These are phyloP conservation scores for Fusarium tjaetaba DNA, from an alignment of 2,329 filamentous ascomycete species.

Conservation along the genomic window DNA sequence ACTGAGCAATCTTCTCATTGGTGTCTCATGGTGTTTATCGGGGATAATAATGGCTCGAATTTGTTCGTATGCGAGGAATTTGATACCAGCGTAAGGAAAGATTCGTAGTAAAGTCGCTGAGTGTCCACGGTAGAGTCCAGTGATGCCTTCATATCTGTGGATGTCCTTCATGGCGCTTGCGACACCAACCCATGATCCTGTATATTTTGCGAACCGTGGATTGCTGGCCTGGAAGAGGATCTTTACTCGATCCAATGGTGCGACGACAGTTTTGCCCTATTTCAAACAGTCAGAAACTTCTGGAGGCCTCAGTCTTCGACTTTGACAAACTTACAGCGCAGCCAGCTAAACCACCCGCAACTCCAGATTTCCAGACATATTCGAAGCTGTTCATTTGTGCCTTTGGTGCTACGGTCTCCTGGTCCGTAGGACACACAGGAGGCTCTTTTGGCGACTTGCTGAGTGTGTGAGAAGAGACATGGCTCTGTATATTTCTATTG, in stretches of 20 bases:
- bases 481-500: slow-evolving; percentile 46
- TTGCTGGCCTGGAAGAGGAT: slow-evolving; percentile 98
- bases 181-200: slow-evolving; percentile 87
- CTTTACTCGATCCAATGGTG: slow-evolving; percentile 96
- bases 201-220: slow-evolving; percentile 92
- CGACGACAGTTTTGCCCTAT: slow-evolving; percentile 94
- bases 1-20: slow-evolving; percentile 76
- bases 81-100: slow-evolving; percentile 97
- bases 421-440: slow-evolving; percentile 60
- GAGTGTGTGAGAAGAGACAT: slow-evolving; percentile 34
- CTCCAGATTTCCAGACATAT: slow-evolving; percentile 83
- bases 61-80: slow-evolving; percentile 98
- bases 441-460: slow-evolving; percentile 47
- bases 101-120: slow-evolving; percentile 93
- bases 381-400: slow-evolving; percentile 74
- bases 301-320: not conserved
- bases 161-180: slow-evolving; percentile 86
- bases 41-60: slow-evolving; percentile 84
- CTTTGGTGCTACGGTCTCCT: slow-evolving; percentile 55
- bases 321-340: slow-evolving; percentile 75
- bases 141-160: slow-evolving; percentile 75
- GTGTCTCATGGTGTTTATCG: slow-evolving; percentile 78
- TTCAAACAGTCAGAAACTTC: slow-evolving; percentile 14
- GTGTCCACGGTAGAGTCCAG: slow-evolving; percentile 90
- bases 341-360: slow-evolving; percentile 90